Base-by-base conservation (phyloP, 495 filamentous ascomycete genomes). In the Penicillium crystallinum region DNA sequence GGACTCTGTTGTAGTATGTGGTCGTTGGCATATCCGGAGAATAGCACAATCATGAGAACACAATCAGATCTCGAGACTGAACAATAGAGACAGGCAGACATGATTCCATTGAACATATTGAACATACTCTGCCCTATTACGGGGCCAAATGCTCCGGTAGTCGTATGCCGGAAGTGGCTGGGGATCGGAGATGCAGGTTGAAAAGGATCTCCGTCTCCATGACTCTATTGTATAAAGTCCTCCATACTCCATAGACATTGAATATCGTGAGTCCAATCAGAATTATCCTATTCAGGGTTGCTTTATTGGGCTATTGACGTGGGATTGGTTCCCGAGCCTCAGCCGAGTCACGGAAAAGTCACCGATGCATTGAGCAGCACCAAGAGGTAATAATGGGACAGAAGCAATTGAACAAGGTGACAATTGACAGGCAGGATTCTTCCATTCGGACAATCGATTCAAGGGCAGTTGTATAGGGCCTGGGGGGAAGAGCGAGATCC, bases 131-230 rank as follows among this genome's bases (percentile, higher is more conserved):
- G 2, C 33, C 6, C 11, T 17, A 17, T 35, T 11, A 35, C n/a
- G 31, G 33, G 12, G 46, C 11, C 23, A 48, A 38, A 48, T 37
- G 34, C 21, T 29, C 22, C 46, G 19, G 33, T 27, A 46, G 1
- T 36, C 36, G 46, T 30, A 11, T 30, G 34, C 34, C 46, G 46
- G 46, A 38, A 48, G 46, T 48, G 46, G 46, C 46, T 48, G 46
- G 46, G 45, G 9, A 30, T 38, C 33, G 33, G 45, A 47, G 44
- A 47, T 19, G 23, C 33, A 36, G n/a, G 8, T 22, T 22, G 30
- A 23, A 15, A 25, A 21, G 31, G 44, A 35, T 25, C 12, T 17
- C 7, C 2, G 21, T 15, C 5, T 21, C n/a, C n/a, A n/a, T 23
- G 11, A n/a, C 12, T 42, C 37, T 40, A 39, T 39, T 42, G 6